phyloP scores from a whole-genome alignment of 2,329 filamentous ascomycete species.

The Cercospora berteroae region DNA sequence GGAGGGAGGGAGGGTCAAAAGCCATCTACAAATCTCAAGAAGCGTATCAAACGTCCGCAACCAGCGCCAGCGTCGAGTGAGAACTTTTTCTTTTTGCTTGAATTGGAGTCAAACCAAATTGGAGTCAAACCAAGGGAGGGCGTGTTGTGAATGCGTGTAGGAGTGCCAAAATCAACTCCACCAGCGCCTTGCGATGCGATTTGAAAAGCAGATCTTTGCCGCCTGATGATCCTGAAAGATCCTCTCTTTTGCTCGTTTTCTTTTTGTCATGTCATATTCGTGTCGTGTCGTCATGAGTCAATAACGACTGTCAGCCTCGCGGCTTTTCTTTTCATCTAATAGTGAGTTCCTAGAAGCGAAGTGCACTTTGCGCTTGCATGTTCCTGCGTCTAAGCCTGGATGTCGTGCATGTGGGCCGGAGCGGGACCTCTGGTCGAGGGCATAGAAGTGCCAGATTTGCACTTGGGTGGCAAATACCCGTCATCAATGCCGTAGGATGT shows the following conservation, averaged over 20 bases:
- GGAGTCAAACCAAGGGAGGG: neutral
- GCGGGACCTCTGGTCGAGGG: neutral
- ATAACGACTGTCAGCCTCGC: conserved; percentile 15
- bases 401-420: neutral
- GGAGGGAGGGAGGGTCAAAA: neutral
- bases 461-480: neutral
- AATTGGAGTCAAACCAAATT: neutral
- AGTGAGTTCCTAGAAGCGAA: neutral
- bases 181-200: conserved; percentile 14
- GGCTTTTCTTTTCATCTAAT: conserved; percentile 10
- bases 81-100: conserved; percentile 3
- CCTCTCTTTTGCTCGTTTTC: neutral
- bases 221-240: neutral
- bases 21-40: neutral
- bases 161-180: conserved; percentile 3
- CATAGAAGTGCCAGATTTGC: neutral
- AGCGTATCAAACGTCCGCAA: neutral
- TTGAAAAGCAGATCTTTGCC: neutral
- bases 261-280: conserved; percentile 5
- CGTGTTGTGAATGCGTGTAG: neutral
- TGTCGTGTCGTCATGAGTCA: conserved; percentile 8
- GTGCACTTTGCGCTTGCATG: neutral
- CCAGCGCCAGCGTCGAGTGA: conserved; percentile 10
- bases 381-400: neutral
- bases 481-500: neutral